These are phyloP conservation scores for Kluyveromyces sp. DNA, from an alignment of 1,139 yeast genomes.

Conservation along the genomic window DNA sequence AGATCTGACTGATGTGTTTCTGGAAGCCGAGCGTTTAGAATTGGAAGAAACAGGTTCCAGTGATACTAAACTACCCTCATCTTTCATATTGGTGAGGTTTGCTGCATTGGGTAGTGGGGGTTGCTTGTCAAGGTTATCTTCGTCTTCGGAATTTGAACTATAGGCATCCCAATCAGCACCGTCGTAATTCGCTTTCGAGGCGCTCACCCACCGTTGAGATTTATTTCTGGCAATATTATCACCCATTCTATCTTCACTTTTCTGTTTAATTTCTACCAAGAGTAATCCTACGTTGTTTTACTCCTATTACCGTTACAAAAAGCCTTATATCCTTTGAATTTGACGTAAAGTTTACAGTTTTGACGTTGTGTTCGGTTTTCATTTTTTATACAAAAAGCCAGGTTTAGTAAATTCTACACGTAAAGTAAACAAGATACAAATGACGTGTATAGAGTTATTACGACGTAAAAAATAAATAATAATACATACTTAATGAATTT, in stretches of 20 bases:
- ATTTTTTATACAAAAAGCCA: too few species aligned
- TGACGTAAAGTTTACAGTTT: background rate
- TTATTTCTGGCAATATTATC: constrained; percentile 45
- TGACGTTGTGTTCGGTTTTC: background rate
- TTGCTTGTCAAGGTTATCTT: constrained; percentile 8
- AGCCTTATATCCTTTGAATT: background rate
- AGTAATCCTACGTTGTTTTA: too few species aligned
- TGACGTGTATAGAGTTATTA: too few species aligned
- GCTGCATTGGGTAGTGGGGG: constrained; percentile 15
- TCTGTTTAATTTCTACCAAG: background rate
- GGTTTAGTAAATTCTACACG: too few species aligned
- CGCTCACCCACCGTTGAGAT: constrained; percentile 60
- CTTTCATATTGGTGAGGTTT: constrained; percentile 2
- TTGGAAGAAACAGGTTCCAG: background rate
- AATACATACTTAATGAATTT: background rate
- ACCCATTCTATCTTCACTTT: constrained; percentile 8
- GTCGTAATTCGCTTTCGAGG: constrained; percentile 45
- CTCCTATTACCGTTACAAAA: too few species aligned
- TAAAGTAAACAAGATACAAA: too few species aligned
- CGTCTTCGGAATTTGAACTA: constrained; percentile 6
- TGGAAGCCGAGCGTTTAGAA: background rate
- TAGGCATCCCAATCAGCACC: constrained; percentile 48
- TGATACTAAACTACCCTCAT: background rate
- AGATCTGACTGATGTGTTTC: constrained; percentile 1
- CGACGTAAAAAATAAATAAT: too few species aligned